Evolutionary conservation across 345 rosid genomes (phyloP).

Genomic region (Gossypium sturtianum): DNA sequence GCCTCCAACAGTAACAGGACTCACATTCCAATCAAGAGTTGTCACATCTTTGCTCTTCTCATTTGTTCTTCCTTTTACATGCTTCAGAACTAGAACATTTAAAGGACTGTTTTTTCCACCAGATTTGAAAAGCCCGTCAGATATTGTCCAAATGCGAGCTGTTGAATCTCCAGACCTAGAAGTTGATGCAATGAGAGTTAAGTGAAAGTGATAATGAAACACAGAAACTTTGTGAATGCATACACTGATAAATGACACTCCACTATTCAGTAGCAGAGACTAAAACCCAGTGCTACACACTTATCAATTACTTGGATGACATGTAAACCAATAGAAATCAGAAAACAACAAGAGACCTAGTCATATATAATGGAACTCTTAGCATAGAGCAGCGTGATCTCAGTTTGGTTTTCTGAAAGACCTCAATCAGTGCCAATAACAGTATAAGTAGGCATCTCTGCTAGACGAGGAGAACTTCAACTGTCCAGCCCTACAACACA

Average conservation of each 20-base stretch:
- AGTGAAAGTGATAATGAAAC: background rate
- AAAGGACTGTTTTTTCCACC: slow-evolving; percentile 40
- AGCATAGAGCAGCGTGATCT: background rate
- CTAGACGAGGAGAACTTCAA: background rate
- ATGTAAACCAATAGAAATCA: background rate
- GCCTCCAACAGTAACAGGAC: slow-evolving; percentile 23
- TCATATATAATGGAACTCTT: background rate
- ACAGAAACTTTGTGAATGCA: background rate
- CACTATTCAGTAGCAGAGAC: background rate
- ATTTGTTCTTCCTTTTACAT: slow-evolving; percentile 86
- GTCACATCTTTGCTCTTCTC: slow-evolving; percentile 99
- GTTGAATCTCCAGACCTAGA: slow-evolving; percentile 96
- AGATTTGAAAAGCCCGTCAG: slow-evolving; percentile 54
- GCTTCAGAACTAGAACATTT: slow-evolving; percentile 72
- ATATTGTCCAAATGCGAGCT: slow-evolving; percentile 92
- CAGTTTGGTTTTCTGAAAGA: background rate
- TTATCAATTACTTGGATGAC: background rate
- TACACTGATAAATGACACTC: background rate
- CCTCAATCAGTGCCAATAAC: background rate
- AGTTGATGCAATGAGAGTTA: slow-evolving; percentile 9
- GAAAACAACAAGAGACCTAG: background rate
- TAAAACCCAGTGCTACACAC: background rate
- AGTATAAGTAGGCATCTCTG: background rate
- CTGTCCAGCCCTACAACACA: background rate
- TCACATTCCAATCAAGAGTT: slow-evolving; percentile 99